Evolutionary conservation across 2,329 filamentous ascomycete species (phyloP), one percentile per base, ranked within the genome.

Genomic region (Pseudocercospora ulei): DNA sequence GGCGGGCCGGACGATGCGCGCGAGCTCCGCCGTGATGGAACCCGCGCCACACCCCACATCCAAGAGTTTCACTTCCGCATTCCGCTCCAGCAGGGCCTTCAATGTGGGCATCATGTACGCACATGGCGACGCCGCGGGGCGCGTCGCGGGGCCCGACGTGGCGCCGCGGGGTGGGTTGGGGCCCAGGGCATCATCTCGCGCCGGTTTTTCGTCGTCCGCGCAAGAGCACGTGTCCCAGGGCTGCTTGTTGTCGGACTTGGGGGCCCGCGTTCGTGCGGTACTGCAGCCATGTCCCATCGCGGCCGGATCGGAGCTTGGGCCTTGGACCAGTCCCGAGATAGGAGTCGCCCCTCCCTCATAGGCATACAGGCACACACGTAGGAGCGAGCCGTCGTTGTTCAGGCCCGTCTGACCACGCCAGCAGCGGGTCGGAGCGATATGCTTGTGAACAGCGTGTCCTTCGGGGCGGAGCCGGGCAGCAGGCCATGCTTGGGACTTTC

Each of bases 31-130:
- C n/a, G 60, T 63, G 19, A 66, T 55, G 11, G 53, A 39, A n/a
- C 63, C 62, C 25, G 64, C 53, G 23, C 60, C 60, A 43, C 58
- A 62, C 9, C 60, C 60, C 8, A 62, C 48, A 35, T 62, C 60
- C 29, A 65, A 52, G 41, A 66, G 57, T 16, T 31, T 47, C 24
- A 64, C 54, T 5, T 40, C 46, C 1, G 55, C 49, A 8, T 44
- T 47, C 9, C 31, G 8, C 12, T 24, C 5, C 1, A 28, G 4
- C 22, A 38, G 7, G 2, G 22, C 7, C 7, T 18, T 17, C 2
- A 51, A 18, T 3, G 37, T 36, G 1, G 46, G 33, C 4, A 51
- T 35, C 39, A 49, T 39, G 24, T 51, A 51, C 3, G 20, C 33
- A 25, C 44, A 40, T 29, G 43, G 35, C 2, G 13, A 8, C 26